Evolutionary conservation across 257 asterid species (phyloP).

Genomic region (Craterostigma plantagineum): DNA sequence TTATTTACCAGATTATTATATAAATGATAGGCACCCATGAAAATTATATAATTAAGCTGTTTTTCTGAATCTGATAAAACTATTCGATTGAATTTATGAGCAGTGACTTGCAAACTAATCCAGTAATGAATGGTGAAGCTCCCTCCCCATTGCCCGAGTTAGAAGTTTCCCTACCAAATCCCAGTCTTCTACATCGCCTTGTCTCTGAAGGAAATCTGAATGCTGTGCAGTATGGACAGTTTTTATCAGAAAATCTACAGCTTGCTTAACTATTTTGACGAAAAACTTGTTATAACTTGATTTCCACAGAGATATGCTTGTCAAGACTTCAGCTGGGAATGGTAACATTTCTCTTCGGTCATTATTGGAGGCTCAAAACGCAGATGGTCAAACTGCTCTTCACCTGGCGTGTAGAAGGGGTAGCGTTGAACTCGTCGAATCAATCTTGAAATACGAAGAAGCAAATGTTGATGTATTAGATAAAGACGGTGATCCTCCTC

Average conservation of each 20-base stretch:
- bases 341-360: constrained; percentile 21
- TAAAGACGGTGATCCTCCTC: constrained; percentile 97
- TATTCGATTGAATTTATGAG: constrained; percentile 15
- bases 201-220: constrained; percentile 70
- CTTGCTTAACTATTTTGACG: constrained; percentile 7
- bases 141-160: constrained; percentile 24
- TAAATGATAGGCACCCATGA: no score
- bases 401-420: constrained; percentile 98
- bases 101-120: constrained; percentile 43
- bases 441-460: constrained; percentile 58
- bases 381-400: constrained; percentile 96
- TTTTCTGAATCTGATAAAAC: background rate
- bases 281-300: constrained; percentile 10
- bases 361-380: constrained; percentile 74
- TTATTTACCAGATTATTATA: background rate
- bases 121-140: constrained; percentile 42
- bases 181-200: constrained; percentile 51
- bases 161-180: constrained; percentile 35
- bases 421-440: constrained; percentile 76
- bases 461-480: constrained; percentile 84
- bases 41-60: background rate
- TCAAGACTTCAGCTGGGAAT: constrained; percentile 33
- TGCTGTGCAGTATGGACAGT: constrained; percentile 59
- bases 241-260: constrained; percentile 4
- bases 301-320: constrained; percentile 54